phyloP scores from a whole-genome alignment of 345 rosid genomes.

The Cardiospermum halicacabum region DNA sequence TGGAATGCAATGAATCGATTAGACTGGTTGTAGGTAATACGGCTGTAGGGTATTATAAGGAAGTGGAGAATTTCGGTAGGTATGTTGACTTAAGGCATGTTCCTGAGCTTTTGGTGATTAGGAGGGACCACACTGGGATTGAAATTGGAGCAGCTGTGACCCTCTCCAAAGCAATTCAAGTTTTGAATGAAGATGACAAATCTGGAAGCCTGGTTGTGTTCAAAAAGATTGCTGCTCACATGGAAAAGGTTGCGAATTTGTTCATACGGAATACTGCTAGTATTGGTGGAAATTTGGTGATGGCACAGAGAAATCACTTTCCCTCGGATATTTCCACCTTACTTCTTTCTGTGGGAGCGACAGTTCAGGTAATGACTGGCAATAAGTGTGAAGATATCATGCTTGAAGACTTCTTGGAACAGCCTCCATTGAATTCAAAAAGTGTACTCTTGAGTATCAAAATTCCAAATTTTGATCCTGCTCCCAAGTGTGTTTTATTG shows the following conservation, averaged over 20 bases:
- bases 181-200: conserved; percentile 35
- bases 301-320: conserved; percentile 71
- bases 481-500: conserved; percentile 27
- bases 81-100: conserved; percentile 63
- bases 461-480: conserved; percentile 36
- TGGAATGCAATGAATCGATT: conserved; percentile 21
- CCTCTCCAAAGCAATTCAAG: conserved; percentile 61
- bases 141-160: conserved; percentile 81
- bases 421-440: conserved; percentile 48
- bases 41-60: conserved; percentile 69
- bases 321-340: conserved; percentile 82
- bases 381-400: conserved; percentile 29
- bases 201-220: conserved; percentile 26
- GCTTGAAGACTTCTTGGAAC: conserved; percentile 57
- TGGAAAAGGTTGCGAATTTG: conserved; percentile 66
- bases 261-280: conserved; percentile 65
- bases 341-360: conserved; percentile 63
- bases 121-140: conserved; percentile 40
- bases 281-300: conserved; percentile 79
- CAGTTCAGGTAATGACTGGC: conserved; percentile 33
- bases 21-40: conserved; percentile 82
- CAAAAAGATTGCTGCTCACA: conserved; percentile 51
- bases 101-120: conserved; percentile 52
- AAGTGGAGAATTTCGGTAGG: conserved; percentile 31
- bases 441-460: conserved; percentile 46